Conservation (phyloP, 2,329 filamentous ascomycete species). For the Fusarium buxicola region DNA sequence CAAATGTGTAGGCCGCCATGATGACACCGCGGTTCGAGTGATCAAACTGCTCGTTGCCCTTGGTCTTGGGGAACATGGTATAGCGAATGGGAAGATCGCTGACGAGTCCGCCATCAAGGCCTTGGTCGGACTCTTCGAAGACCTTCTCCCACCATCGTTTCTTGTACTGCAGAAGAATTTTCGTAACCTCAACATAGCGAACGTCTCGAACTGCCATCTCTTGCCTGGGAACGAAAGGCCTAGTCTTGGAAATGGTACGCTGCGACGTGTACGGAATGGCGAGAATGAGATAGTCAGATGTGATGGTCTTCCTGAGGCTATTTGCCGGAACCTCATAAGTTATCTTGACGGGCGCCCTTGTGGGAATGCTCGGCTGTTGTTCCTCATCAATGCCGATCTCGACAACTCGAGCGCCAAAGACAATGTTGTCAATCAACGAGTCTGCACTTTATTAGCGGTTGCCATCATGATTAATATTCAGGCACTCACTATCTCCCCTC, state of each 20-base stretch:
- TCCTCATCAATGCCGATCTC: neutral
- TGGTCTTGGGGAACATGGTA: neutral
- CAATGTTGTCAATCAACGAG: neutral
- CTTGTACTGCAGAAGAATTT: conserved; percentile 6
- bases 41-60: neutral
- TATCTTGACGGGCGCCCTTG: neutral
- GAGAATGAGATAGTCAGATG: neutral
- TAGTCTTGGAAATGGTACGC: neutral
- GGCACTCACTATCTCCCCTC: neutral
- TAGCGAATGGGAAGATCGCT: neutral
- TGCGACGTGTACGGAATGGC: neutral
- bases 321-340: conserved; percentile 5
- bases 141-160: neutral
- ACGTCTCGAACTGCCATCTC: conserved; percentile 1
- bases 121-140: neutral
- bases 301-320: neutral
- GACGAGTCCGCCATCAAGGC: neutral
- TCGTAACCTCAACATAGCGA: neutral
- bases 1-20: neutral
- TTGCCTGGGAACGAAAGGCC: neutral
- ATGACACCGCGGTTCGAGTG: neutral
- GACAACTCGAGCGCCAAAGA: neutral
- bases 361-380: neutral
- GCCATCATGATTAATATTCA: neutral
- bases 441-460: neutral